These are phyloP conservation scores for Sporisorium graminicola DNA, from an alignment of 1,284 basidiomycete species.

Conservation along the genomic window DNA sequence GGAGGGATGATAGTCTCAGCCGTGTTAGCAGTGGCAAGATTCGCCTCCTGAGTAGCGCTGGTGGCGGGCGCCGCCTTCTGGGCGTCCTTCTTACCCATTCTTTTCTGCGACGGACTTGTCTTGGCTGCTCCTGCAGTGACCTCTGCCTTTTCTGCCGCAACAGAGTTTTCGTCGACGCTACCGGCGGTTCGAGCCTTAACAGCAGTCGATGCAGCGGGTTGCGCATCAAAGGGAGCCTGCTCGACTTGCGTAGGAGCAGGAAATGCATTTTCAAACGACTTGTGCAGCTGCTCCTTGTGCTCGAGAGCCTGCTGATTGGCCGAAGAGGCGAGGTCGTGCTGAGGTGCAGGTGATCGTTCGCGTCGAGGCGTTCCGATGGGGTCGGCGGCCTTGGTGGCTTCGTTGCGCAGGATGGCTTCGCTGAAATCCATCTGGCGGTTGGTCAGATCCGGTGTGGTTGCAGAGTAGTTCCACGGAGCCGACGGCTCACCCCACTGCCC, in stretches of 20 bases:
- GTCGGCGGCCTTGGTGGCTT: conserved; percentile 36
- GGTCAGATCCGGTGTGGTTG: conserved; percentile 38
- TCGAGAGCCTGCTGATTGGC: conserved; percentile 18
- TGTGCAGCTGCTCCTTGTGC: conserved; percentile 35
- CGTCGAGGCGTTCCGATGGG: conserved; percentile 55
- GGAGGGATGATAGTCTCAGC: conserved; percentile 25
- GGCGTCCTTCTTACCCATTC: conserved; percentile 32
- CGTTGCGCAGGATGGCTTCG: conserved; percentile 37
- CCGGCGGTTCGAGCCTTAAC: background rate
- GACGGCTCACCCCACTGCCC: conserved; percentile 48
- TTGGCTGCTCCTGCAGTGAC: conserved; percentile 10
- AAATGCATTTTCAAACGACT: conserved; percentile 44
- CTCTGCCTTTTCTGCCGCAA: background rate
- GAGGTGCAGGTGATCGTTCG: conserved; percentile 45
- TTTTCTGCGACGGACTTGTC: conserved; percentile 24
- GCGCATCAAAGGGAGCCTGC: background rate
- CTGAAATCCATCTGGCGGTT: conserved; percentile 43
- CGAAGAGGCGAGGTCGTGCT: conserved; percentile 13
- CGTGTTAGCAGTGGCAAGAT: conserved; percentile 11
- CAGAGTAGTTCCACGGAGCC: conserved; percentile 33
- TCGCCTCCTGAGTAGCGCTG: conserved; percentile 6
- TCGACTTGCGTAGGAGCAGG: conserved; percentile 24
- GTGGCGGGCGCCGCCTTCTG: conserved; percentile 31
- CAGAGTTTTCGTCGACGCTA: conserved; percentile 9
- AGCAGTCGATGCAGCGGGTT: conserved; percentile 1